Base-by-base conservation (phyloP, 1,139 yeast species). In the Magnusiomyces clavatus region DNA sequence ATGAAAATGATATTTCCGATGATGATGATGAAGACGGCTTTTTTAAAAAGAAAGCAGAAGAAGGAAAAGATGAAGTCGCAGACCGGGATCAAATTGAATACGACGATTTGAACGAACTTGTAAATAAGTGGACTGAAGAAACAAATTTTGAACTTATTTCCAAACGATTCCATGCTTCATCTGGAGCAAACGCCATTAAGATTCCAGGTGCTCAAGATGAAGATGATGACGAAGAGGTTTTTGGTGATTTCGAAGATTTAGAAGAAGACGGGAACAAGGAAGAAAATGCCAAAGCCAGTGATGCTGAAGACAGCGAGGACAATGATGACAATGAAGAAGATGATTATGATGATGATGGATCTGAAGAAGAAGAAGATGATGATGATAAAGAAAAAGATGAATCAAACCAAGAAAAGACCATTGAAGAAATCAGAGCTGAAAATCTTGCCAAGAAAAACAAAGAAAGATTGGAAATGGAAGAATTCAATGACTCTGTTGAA, bases 381-480 rank as follows among this genome's bases (percentile, higher is more conserved):
- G 80, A 75, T 54, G 75, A 75, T 57, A 69, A 69, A 6, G 75
- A 66, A n/a, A 76, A 68, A 52, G 64, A 60, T 4, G 8, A 13
- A 14, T 16, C 31, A 19, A 40, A 14, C 14, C 6, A 40, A 11
- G 73, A 71, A 16, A 70, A 71, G 61, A 74, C 76, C 39, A 57
- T 61, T 77, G 60, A 74, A 48, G 59, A 60, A 43, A 50, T 41
- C 65, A 81, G 98, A 67, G 81, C 80, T 50, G 73, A 81, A 49
- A 89, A 90, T 64, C 96, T 97, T 1, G 82, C 85, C 55, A 88
- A 86, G 72, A 94, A 92, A 64, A 97, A 90, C 56, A 84, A 87
- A 63, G 74, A 90, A 56, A 81, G 89, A 56, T 74, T 86, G 62
- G 97, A 92, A 65, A 88, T 92, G 63, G 97, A 89, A 65, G 94